Percentiles rank a stretch among this genome's conserved stretches.
Conservation (phyloP, 2,329 filamentous ascomycete genomes). For the Neofusicoccum cordaticola region DNA sequence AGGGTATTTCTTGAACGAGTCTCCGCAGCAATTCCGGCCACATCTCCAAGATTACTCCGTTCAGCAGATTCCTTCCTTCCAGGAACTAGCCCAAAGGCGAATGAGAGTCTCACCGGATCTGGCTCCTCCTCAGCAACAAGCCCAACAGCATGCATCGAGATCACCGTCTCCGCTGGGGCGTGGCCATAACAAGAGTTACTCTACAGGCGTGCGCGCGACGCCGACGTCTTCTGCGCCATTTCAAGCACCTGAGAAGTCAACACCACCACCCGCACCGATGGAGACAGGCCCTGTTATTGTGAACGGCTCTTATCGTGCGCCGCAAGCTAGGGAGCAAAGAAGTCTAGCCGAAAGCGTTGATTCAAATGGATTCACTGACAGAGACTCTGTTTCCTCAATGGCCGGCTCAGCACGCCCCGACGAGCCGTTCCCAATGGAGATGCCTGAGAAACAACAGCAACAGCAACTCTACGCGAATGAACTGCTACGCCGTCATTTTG, state of each 20-base stretch:
- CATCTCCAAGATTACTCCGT: constrained; percentile 36
- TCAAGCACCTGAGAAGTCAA: constrained; percentile 18
- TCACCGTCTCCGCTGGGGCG: constrained; percentile 48
- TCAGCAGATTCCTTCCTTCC: constrained; percentile 36
- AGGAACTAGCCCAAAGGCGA: constrained; percentile 41
- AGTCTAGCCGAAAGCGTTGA: background rate
- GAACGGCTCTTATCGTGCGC: constrained; percentile 34
- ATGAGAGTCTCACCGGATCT: constrained; percentile 43
- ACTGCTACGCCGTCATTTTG: constrained; percentile 20
- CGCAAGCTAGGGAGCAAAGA: constrained; percentile 8
- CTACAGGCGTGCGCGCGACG: constrained; percentile 24
- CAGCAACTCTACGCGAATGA: constrained; percentile 30
- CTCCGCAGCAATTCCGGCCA: constrained; percentile 29
- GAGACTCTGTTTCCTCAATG: constrained; percentile 1
- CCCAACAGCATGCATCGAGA: constrained; percentile 30
- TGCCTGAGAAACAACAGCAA: constrained; percentile 29
- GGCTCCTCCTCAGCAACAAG: background rate
- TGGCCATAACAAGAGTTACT: constrained; percentile 39
- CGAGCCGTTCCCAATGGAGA: constrained; percentile 20
- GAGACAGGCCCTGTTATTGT: constrained; percentile 38
- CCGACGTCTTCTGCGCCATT: constrained; percentile 19
- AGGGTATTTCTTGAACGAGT: constrained; percentile 49
- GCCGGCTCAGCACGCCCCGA: background rate
- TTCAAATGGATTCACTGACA: constrained; percentile 2
- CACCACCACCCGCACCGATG: constrained; percentile 26